Conservation (phyloP, 2,329 filamentous ascomycete genomes). For the Trichoderma aggressivum region DNA sequence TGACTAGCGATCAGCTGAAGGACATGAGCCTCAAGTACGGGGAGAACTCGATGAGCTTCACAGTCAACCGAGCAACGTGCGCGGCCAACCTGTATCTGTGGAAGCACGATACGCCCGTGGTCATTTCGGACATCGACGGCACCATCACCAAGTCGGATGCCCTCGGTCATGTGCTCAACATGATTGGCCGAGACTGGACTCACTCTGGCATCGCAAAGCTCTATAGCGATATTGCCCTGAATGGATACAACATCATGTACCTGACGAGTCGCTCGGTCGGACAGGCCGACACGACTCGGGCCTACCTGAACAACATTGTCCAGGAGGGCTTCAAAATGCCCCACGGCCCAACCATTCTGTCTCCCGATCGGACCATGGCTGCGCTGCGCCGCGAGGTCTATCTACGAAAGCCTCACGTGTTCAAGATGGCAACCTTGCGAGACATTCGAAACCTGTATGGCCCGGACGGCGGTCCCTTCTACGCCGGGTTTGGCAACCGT, state of each 20-base stretch:
- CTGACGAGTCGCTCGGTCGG: conserved; percentile 91
- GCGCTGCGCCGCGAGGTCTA: conserved; percentile 91
- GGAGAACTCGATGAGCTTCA: conserved; percentile 93
- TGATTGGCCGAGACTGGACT: conserved; percentile 97
- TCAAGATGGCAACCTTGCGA: conserved; percentile 97
- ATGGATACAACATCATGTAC: conserved; percentile 99
- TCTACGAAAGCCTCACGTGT: conserved; percentile 92
- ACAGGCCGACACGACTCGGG: conserved; percentile 83
- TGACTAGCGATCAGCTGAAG: conserved; percentile 95
- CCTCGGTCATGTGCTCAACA: conserved; percentile 88
- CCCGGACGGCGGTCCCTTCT: conserved; percentile 76
- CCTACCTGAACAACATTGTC: conserved; percentile 83
- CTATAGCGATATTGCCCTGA: conserved; percentile 90
- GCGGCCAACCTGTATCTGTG: conserved; percentile 91
- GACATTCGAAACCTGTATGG: conserved; percentile 90
- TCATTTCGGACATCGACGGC: conserved; percentile 97
- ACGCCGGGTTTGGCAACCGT: conserved; percentile 94
- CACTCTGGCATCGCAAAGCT: conserved; percentile 95
- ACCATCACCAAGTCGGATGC: conserved; percentile 98
- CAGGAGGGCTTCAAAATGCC: conserved; percentile 87
- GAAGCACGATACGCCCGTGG: conserved; percentile 86
- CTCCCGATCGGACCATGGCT: conserved; percentile 90
- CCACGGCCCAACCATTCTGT: conserved; percentile 89
- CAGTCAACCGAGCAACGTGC: conserved; percentile 91
- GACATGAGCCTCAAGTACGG: conserved; percentile 76